Conservation (phyloP, 139 green algal species). For the Closterium sp. region DNA sequence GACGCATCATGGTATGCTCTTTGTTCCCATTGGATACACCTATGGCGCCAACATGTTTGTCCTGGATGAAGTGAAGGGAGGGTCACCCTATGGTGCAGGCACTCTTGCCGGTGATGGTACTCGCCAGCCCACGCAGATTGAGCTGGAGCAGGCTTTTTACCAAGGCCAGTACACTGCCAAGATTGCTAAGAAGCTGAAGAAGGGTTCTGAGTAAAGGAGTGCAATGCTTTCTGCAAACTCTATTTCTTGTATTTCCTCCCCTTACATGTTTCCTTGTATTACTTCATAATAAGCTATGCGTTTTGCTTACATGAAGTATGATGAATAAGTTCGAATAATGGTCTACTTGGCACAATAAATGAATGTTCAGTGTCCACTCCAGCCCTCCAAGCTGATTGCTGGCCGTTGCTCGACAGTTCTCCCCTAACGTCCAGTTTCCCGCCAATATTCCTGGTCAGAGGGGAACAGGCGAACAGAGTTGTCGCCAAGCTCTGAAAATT, state of each 20-base stretch:
- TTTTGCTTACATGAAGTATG: too few relatives aligned
- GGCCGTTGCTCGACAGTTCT: background rate
- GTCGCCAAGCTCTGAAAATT: background rate
- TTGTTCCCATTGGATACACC: slow-evolving; percentile 71
- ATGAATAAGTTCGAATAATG: too few relatives aligned
- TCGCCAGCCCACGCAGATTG: slow-evolving; percentile 41
- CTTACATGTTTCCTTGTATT: too few relatives aligned
- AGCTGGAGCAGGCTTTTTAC: slow-evolving; percentile 44
- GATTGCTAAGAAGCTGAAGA: slow-evolving; percentile 45
- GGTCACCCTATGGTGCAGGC: slow-evolving; percentile 40
- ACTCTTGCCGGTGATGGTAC: slow-evolving; percentile 41
- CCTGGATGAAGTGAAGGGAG: slow-evolving; percentile 51
- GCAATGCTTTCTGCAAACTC: background rate
- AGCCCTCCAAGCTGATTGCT: background rate
- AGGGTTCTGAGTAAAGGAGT: slow-evolving; percentile 8
- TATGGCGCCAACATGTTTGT: slow-evolving; percentile 45
- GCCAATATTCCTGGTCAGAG: background rate
- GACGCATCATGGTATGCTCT: slow-evolving; percentile 84
- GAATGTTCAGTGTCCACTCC: too few relatives aligned
- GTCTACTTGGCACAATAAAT: too few relatives aligned
- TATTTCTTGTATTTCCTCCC: too few relatives aligned
- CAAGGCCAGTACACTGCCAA: slow-evolving; percentile 39
- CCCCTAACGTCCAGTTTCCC: background rate
- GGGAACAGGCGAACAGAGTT: background rate
- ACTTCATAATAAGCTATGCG: too few relatives aligned